Conservation (phyloP, 1,139 yeast species). For the Scheffersomyces segobiensis region DNA sequence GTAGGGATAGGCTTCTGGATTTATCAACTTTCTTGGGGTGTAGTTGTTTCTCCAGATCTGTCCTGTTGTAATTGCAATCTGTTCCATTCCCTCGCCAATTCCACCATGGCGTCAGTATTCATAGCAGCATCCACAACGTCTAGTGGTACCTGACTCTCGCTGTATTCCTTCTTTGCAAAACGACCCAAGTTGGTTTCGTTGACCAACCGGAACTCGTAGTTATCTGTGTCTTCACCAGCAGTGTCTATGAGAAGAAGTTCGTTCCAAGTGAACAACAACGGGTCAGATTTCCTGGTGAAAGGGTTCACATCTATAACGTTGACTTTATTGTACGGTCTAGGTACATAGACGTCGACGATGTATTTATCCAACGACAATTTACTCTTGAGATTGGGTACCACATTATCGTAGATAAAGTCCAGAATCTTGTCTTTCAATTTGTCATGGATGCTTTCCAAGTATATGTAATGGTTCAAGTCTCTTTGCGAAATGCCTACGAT, state of each 20-base stretch:
- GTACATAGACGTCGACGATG: conserved; percentile 80
- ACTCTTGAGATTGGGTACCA: conserved; percentile 37
- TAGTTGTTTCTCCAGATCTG: background rate
- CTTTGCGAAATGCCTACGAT: conserved; percentile 81
- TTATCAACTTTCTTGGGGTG: background rate
- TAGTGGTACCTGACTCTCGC: conserved; percentile 87
- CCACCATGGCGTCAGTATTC: conserved; percentile 63
- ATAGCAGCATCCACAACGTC: conserved; percentile 85
- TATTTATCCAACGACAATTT: conserved; percentile 55
- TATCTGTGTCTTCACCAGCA: conserved; percentile 24
- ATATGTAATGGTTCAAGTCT: conserved; percentile 80
- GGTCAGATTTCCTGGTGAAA: conserved; percentile 72
- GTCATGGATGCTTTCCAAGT: conserved; percentile 49
- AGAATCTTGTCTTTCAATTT: conserved; percentile 50
- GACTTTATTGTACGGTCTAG: conserved; percentile 67
- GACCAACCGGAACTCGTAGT: conserved; percentile 63
- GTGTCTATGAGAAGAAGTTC: conserved; percentile 46
- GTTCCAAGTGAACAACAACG: conserved; percentile 80
- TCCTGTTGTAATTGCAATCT: conserved; percentile 7
- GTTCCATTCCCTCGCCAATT: conserved; percentile 62
- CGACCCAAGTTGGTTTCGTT: conserved; percentile 67
- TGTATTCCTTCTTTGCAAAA: conserved; percentile 77
- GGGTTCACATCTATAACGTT: conserved; percentile 85
- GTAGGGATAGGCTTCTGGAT: background rate
- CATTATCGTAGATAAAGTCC: conserved; percentile 50